phyloP scores from a whole-genome alignment of 2,329 filamentous ascomycete genomes.

The Ascochyta fabae region DNA sequence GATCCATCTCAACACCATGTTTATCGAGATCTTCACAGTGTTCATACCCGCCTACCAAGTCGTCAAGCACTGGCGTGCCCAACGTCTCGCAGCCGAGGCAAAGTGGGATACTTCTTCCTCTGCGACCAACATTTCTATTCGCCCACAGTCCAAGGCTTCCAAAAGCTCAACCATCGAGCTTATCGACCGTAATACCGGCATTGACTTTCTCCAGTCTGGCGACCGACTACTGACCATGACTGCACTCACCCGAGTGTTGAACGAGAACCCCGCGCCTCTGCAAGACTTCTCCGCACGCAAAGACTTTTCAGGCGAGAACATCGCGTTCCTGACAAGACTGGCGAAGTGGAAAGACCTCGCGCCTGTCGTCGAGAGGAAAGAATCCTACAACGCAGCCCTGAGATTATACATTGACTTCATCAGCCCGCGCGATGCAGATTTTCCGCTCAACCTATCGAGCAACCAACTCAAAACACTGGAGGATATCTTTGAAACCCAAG shows the following conservation, averaged over 20 bases:
- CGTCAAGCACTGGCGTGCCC: constrained; percentile 15
- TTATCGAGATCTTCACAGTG: constrained; percentile 25
- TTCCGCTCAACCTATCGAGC: constrained; percentile 21
- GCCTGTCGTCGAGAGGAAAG: not conserved
- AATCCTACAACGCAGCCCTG: constrained; percentile 18
- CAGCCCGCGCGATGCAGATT: constrained; percentile 19
- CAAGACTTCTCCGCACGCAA: constrained; percentile 24
- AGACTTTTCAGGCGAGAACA: constrained; percentile 27
- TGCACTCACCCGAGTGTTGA: constrained; percentile 18
- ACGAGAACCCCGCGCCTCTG: constrained; percentile 17
- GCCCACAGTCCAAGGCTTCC: not conserved
- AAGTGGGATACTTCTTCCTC: constrained; percentile 8
- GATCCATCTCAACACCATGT: constrained; percentile 27
- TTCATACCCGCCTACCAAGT: constrained; percentile 27
- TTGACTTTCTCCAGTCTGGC: not conserved
- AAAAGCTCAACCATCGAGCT: constrained; percentile 14
- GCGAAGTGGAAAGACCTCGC: constrained; percentile 11
- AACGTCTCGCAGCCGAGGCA: not conserved
- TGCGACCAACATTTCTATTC: not conserved
- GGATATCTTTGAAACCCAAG: constrained; percentile 13
- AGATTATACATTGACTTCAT: constrained; percentile 21
- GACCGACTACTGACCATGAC: constrained; percentile 19
- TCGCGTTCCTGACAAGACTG: constrained; percentile 20
- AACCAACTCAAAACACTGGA: constrained; percentile 16
- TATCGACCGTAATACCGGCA: constrained; percentile 10